Conservation (phyloP, 1,284 basidiomycete genomes). For the Neonothopanus nambi region DNA sequence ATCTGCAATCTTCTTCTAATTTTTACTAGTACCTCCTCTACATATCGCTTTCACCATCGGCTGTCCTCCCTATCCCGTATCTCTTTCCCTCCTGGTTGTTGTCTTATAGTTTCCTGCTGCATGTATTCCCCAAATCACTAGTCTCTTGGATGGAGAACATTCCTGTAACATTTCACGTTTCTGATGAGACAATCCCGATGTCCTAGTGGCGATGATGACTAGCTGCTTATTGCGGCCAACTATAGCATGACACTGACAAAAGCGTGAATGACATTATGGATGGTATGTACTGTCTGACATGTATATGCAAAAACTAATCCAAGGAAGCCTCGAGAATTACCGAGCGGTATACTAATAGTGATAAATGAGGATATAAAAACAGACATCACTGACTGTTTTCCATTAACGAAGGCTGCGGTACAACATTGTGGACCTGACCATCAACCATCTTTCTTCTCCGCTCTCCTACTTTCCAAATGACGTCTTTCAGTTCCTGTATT, state of each 20-base stretch:
- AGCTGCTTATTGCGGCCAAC: too few species aligned
- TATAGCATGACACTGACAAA: too few species aligned
- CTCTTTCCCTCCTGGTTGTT: slow-evolving; percentile 1
- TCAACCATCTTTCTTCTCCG: slow-evolving; percentile 52
- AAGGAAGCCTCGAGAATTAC: too few species aligned
- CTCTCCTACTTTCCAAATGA: slow-evolving; percentile 81
- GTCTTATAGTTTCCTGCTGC: slow-evolving; percentile 3
- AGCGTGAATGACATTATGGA: too few species aligned
- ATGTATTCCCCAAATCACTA: not conserved
- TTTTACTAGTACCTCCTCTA: not conserved
- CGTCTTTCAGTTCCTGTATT: slow-evolving; percentile 79
- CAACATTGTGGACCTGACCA: slow-evolving; percentile 8
- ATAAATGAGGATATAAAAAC: not conserved
- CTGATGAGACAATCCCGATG: too few species aligned
- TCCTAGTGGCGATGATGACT: too few species aligned
- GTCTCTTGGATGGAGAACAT: too few species aligned
- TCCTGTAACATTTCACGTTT: too few species aligned
- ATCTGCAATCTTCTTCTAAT: not conserved
- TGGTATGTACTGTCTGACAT: not conserved
- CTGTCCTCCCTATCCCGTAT: not conserved
- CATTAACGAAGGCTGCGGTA: slow-evolving; percentile 1
- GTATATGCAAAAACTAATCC: not conserved
- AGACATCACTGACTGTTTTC: not conserved
- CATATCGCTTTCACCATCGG: not conserved
- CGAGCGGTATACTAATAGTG: too few species aligned